Conservation (phyloP, 352 stramenopile genomes). For the Hyphochytrium catenoides region DNA sequence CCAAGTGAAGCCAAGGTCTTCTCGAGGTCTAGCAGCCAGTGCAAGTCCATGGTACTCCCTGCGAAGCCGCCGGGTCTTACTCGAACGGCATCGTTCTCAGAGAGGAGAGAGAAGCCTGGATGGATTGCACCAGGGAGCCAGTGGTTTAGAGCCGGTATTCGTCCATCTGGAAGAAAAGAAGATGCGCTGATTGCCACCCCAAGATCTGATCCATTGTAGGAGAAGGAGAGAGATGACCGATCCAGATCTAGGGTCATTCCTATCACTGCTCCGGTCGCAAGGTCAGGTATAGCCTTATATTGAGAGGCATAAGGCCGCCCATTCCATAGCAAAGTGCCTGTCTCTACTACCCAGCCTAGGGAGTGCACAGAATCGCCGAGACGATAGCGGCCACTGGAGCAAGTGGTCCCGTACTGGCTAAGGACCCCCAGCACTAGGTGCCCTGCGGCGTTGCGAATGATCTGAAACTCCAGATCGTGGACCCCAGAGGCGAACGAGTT, state of each 20-base stretch:
- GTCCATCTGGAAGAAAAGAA: conserved; percentile 15
- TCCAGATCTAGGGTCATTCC: conserved; percentile 44
- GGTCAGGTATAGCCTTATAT: too few relatives aligned
- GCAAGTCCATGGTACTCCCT: conserved; percentile 41
- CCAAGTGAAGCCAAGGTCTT: conserved; percentile 39
- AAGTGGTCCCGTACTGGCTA: too few relatives aligned
- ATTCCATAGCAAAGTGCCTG: too few relatives aligned
- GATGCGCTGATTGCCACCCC: conserved; percentile 23
- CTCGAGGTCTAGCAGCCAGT: conserved; percentile 55
- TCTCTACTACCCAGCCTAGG: too few relatives aligned
- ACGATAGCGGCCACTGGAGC: too few relatives aligned
- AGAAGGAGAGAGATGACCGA: conserved; percentile 33
- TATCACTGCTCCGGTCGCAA: too few relatives aligned
- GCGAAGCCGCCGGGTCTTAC: conserved; percentile 34
- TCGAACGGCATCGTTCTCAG: conserved; percentile 36
- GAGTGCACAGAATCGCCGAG: too few relatives aligned
- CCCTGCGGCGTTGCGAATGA: too few relatives aligned
- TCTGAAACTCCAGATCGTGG: conserved; percentile 47
- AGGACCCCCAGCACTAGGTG: too few relatives aligned
- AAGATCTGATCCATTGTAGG: conserved; percentile 29
- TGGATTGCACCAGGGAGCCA: conserved; percentile 16
- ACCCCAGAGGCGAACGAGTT: conserved; percentile 30
- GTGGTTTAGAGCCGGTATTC: conserved; percentile 12
- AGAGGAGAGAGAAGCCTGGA: conserved; percentile 35
- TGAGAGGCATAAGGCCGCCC: too few relatives aligned